Evolutionary conservation across 352 stramenopile species (phyloP).

Genomic region (Blastocystis sp.): DNA sequence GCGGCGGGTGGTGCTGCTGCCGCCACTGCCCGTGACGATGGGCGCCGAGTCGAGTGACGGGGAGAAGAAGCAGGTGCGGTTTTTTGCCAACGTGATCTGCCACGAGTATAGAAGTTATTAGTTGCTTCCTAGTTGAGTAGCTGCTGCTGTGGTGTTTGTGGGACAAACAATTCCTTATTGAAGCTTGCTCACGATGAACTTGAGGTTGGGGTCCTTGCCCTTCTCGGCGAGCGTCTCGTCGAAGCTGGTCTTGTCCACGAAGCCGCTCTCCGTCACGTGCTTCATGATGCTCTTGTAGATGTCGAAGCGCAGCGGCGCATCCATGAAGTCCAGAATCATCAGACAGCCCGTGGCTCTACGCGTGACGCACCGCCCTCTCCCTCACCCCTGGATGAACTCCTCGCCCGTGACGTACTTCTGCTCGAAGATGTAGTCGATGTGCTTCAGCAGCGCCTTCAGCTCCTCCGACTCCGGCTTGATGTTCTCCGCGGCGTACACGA

Average conservation of each 20-base stretch:
- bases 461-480: background rate
- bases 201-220: background rate
- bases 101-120: conserved; percentile 65
- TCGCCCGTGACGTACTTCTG: background rate
- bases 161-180: background rate
- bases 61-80: conserved; percentile 49
- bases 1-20: conserved; percentile 17
- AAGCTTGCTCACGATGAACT: background rate
- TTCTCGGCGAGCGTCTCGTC: background rate
- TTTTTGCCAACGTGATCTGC: conserved; percentile 62
- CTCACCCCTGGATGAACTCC: conserved; percentile 51
- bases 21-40: conserved; percentile 37
- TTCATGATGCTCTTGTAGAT: conserved; percentile 8
- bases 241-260: background rate
- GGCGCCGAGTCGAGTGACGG: too few relatives aligned
- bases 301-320: conserved; percentile 3
- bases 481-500: conserved; percentile 30
- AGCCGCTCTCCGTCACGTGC: background rate
- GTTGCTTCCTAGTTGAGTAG: conserved; percentile 1
- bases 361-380: background rate
- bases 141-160: background rate
- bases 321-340: conserved; percentile 33
- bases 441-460: background rate
- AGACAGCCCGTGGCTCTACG: conserved; percentile 1
- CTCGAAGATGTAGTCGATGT: conserved; percentile 12